Evolutionary conservation across 2,329 filamentous ascomycete genomes (phyloP).

Genomic region (Coniochaeta sp.): DNA sequence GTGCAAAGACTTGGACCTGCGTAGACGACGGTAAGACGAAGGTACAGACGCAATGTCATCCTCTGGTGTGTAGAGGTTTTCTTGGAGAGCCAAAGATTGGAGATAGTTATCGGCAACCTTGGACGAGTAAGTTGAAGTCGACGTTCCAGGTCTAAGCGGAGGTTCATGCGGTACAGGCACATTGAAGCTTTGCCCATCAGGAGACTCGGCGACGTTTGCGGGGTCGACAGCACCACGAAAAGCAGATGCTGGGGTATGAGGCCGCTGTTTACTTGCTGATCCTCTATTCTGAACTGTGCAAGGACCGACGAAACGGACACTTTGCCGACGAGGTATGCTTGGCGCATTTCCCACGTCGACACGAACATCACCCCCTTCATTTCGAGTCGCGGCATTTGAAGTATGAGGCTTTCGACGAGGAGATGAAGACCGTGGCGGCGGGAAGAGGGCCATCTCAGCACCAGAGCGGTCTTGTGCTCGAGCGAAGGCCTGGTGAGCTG

Average conservation of each 20-base stretch:
- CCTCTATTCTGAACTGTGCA: conserved; percentile 4
- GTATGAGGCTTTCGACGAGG: conserved; percentile 8
- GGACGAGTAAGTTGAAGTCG: neutral
- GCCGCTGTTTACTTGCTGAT: neutral
- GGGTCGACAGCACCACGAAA: neutral
- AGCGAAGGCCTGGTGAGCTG: conserved; percentile 53
- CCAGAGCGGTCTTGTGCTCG: conserved; percentile 37
- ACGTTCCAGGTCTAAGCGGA: neutral
- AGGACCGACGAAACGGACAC: conserved; percentile 43
- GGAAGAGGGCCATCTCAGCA: conserved; percentile 25
- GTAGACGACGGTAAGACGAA: conserved; percentile 41
- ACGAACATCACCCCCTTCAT: conserved; percentile 10
- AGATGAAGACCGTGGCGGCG: conserved; percentile 15
- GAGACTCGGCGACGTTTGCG: neutral
- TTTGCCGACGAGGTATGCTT: conserved; percentile 37
- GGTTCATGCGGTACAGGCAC: neutral
- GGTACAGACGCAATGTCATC: conserved; percentile 39
- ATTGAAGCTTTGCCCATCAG: neutral
- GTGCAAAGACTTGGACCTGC: conserved; percentile 50
- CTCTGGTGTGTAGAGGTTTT: conserved; percentile 38
- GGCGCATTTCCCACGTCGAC: neutral
- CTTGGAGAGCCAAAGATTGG: conserved; percentile 25
- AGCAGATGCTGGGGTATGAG: neutral
- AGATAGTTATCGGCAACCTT: conserved; percentile 25
- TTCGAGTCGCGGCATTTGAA: conserved; percentile 10